Percentiles rank a stretch among this genome's conserved stretches.
phyloP scores from a whole-genome alignment of 2,329 filamentous ascomycete genomes.

The Madurella fahalii region DNA sequence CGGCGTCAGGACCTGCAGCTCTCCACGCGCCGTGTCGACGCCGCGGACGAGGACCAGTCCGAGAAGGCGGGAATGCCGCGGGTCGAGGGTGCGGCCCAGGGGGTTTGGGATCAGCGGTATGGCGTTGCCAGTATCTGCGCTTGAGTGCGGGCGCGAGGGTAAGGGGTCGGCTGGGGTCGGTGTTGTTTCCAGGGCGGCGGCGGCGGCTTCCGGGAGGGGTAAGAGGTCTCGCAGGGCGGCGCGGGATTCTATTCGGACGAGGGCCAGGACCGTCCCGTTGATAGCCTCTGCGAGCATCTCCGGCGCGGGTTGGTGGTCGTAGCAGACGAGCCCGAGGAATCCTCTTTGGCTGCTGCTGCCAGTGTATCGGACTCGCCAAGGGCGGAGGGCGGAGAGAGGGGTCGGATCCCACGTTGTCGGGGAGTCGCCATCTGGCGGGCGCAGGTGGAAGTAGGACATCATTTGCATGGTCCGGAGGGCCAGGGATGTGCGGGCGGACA shows the following conservation, averaged over 20 bases:
- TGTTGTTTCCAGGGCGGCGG: too few relatives aligned
- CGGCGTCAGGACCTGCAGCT: constrained; percentile 64
- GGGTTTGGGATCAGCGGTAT: constrained; percentile 60
- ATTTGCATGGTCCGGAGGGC: constrained; percentile 70
- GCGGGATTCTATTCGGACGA: constrained; percentile 57
- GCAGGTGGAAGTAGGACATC: constrained; percentile 72
- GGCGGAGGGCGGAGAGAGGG: constrained; percentile 53
- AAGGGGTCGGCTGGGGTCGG: too few relatives aligned
- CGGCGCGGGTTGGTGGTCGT: constrained; percentile 59
- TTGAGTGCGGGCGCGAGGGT: too few relatives aligned
- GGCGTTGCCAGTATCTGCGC: background rate
- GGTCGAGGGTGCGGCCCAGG: constrained; percentile 54
- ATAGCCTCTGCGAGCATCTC: constrained; percentile 60
- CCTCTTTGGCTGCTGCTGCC: constrained; percentile 40
- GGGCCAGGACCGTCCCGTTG: constrained; percentile 65
- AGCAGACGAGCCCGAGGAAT: constrained; percentile 63
- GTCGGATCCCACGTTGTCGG: constrained; percentile 45
- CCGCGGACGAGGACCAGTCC: constrained; percentile 68
- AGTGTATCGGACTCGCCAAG: constrained; percentile 60
- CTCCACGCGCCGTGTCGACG: constrained; percentile 52
- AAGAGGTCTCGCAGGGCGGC: constrained; percentile 42
- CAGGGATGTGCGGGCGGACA: constrained; percentile 55
- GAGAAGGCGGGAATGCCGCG: constrained; percentile 53
- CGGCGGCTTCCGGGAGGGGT: background rate
- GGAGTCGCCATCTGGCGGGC: constrained; percentile 14